A percentile compares a stretch with the other conserved stretches of the same genome.
These are phyloP conservation scores for Trichosporon sp. DNA, from an alignment of 1,284 basidiomycete genomes.

Conservation along the genomic window DNA sequence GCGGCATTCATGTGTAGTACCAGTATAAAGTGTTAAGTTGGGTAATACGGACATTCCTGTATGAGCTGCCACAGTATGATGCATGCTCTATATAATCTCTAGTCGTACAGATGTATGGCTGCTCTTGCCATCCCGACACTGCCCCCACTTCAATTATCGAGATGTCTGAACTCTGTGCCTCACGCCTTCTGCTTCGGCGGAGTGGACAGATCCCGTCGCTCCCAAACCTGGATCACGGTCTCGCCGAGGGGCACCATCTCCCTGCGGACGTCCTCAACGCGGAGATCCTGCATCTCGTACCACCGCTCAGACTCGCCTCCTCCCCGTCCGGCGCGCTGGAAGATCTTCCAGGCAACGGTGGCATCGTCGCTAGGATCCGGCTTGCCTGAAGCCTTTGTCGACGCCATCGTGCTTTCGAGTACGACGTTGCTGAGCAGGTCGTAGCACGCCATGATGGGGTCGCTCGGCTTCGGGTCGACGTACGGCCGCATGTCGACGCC, in stretches of 20 bases:
- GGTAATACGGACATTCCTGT: neutral
- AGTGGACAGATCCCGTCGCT: slow-evolving; percentile 40
- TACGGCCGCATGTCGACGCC: slow-evolving; percentile 87
- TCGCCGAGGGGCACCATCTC: slow-evolving; percentile 99
- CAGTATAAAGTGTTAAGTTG: neutral
- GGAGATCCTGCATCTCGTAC: slow-evolving; percentile 95
- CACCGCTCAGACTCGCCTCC: slow-evolving; percentile 84
- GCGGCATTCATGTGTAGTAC: neutral
- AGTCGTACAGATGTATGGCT: neutral
- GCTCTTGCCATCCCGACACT: neutral
- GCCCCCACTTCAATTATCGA: neutral
- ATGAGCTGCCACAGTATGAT: neutral
- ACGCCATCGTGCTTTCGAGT: slow-evolving; percentile 81
- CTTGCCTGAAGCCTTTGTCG: slow-evolving; percentile 54
- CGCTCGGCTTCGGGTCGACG: slow-evolving; percentile 62
- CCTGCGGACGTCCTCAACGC: slow-evolving; percentile 88
- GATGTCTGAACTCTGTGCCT: no score
- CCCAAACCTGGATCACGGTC: slow-evolving; percentile 76
- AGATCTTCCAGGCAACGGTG: slow-evolving; percentile 69
- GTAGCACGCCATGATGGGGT: slow-evolving; percentile 63
- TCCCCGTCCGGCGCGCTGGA: slow-evolving; percentile 66
- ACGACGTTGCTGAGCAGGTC: slow-evolving; percentile 94
- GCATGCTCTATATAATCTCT: neutral
- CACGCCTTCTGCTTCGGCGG: slow-evolving; percentile 4
- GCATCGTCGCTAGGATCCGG: slow-evolving; percentile 30